Evolutionary conservation across 176 grass and related monocot genomes (phyloP), one percentile per base, ranked within the genome.

Genomic region (Puya raimondii): DNA sequence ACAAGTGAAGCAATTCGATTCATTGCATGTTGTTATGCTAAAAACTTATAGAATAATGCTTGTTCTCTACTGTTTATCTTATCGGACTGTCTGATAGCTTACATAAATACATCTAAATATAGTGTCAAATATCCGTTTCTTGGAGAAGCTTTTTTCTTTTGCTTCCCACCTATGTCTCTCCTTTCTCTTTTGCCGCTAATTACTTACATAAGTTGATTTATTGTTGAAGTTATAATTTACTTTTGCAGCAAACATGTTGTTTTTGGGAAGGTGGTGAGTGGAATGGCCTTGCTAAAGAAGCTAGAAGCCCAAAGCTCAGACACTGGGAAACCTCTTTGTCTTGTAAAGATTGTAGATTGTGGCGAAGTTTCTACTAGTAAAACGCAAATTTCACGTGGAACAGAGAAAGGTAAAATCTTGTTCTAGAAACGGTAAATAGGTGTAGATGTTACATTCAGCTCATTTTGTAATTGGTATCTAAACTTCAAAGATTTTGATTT

Each of bases 201-300:
- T 17, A 59, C 17, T 10, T 18, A 11, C 56, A 61, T 5, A n/a
- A 61, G 56, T 61, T 61, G 16, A 61, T 61, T 61, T 18, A 9
- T n/a, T 61, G 6, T 21, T 79, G 23, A 78, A 4, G 27, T 67
- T 6, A 50, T 59, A 29, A 70, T 82, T 17, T 70, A 79, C 66
- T 33, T 83, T 65, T 91, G 52, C 78, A 91, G 88, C 33, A 87
- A 91, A 64, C 82, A 91, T 69, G 88, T 91, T 79, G 88, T 91
- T 10, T 91, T 91, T 77, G 88, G 88, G 14, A 91, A 91, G 76
- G 66, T 78, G 42, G 61, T 87, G 47, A 77, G 56, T 53, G 85
- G 85, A 68, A 52, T 74, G 50, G 15, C 13, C 48, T 74, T 87
- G 79, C 72, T 91, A 47, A 91, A 87, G 70, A 87, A 87, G 53